phyloP scores from a whole-genome alignment of 805 yeast species.

The Ogataea ganodermae region DNA sequence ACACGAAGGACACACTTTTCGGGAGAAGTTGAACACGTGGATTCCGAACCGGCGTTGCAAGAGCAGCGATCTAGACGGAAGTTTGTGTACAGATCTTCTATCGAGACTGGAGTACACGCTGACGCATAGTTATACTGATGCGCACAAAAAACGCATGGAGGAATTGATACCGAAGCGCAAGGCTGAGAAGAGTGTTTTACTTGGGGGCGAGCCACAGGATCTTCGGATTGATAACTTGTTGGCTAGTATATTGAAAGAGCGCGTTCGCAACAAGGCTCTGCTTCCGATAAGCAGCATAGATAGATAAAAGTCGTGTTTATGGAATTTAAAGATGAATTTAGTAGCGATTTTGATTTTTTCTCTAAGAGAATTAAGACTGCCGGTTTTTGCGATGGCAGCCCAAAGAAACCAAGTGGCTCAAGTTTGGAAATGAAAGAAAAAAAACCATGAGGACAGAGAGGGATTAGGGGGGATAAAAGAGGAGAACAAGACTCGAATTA shows the following conservation, averaged over 20 bases:
- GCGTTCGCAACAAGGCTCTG: constrained; percentile 2
- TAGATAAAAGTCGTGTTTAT: too few relatives aligned
- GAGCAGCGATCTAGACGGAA: constrained; percentile 26
- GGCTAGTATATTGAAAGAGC: constrained; percentile 6
- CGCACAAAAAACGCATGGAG: constrained; percentile 32
- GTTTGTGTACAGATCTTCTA: constrained; percentile 32
- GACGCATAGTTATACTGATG: constrained; percentile 31
- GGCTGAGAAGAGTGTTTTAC: not conserved
- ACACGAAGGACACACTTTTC: constrained; percentile 26
- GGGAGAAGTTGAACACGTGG: constrained; percentile 28
- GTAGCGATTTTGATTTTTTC: too few relatives aligned
- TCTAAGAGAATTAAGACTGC: too few relatives aligned
- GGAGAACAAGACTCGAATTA: too few relatives aligned
- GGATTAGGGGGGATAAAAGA: not conserved
- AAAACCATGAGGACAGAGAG: not conserved
- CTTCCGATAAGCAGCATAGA: not conserved
- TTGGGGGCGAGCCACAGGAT: not conserved
- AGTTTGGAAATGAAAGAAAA: not conserved
- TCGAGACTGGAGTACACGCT: constrained; percentile 30
- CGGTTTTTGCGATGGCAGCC: not conserved
- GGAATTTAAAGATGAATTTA: too few relatives aligned
- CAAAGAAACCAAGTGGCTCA: constrained; percentile 2
- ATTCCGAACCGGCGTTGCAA: constrained; percentile 25
- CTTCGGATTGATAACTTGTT: constrained; percentile 7
- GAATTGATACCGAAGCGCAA: constrained; percentile 17